Conservation (phyloP, 2,329 filamentous ascomycete genomes). For the Pleomassaria siparia region DNA sequence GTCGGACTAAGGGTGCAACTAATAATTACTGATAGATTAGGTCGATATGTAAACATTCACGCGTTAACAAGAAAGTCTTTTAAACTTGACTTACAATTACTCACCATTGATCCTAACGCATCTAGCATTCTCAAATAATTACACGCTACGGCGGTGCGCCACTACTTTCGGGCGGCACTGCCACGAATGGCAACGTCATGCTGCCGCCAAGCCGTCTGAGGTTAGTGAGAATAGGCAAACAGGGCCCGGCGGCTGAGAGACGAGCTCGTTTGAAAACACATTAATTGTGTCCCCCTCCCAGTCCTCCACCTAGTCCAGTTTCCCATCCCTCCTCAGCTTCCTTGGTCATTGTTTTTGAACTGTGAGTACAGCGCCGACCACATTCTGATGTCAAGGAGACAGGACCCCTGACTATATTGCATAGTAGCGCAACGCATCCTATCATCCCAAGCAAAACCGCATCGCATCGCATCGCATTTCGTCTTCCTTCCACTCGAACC, state of each 20-base stretch:
- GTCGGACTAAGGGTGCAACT: not conserved
- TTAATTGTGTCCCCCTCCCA: not conserved
- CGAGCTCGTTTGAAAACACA: not conserved
- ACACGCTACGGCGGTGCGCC: not conserved
- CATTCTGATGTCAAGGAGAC: not conserved
- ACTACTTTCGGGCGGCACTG: conserved; percentile 10
- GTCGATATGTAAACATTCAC: conserved; percentile 8
- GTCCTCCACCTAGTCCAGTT: not conserved
- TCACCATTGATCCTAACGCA: not conserved
- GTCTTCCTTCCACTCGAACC: not conserved
- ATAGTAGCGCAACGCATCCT: not conserved
- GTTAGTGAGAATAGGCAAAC: conserved; percentile 10
- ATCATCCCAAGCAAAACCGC: not conserved
- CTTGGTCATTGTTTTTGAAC: not conserved
- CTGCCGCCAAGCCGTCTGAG: conserved; percentile 11
- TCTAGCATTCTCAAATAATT: not conserved
- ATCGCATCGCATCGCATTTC: conserved; percentile 7
- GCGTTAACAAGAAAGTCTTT: not conserved
- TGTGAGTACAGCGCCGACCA: not conserved
- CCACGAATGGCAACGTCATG: conserved; percentile 29
- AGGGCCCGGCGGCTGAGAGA: not conserved
- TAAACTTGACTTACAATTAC: not conserved
- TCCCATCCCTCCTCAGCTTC: not conserved
- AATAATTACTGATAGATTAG: conserved; percentile 4
- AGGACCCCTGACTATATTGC: not conserved